Base-by-base conservation (phyloP, 2,329 filamentous ascomycete genomes). In the Cercospora nicotianae region DNA sequence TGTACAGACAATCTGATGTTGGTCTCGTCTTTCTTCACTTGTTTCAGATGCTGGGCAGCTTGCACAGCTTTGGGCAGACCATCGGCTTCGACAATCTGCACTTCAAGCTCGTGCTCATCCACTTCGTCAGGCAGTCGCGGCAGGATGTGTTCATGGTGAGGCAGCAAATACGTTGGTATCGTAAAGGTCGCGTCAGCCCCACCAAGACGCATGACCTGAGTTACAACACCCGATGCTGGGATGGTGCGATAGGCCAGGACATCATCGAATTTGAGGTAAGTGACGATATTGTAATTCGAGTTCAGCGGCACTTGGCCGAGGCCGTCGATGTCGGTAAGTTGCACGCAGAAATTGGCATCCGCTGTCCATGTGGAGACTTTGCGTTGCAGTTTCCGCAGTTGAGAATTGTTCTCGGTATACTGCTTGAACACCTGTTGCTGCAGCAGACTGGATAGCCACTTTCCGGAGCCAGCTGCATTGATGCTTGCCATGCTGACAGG, bases 111-210 rank as follows among this genome's bases (percentile, higher is more conserved):
- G 55, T 75, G 31, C 53, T 77, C 69, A 20, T 79, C 75, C 31
- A 77, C 67, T 2, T 66, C n/a, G 3, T 80, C 81, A 1, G 81
- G 80, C 18, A 75, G 73, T 0, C 76, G 67, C 6, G 85, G 85
- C 12, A 86, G 72, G 4, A 86, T 75, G 71, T 86, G 85, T 67
- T 86, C 84, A 70, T 87, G 85, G 69, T 85, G 85, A 5, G 85
- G 85, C 5, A 87, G 78, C 1, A 87, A 74, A 70, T 81, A 85
- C 5, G 78, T 80, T 0, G 85, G 85, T 9, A 87, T 78, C 3
- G 78, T 77, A 60, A 86, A 80, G 0, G 80, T 79, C 0, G 82
- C 83, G 67, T 86, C 84, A 28, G 83, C 83, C 6, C 85, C 85
- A 20, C 82, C 84, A 0, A 87, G 76, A 26, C 82, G 79, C 6